These are phyloP conservation scores for Echites panduratus DNA, from an alignment of 257 asterid species.

Conservation along the genomic window DNA sequence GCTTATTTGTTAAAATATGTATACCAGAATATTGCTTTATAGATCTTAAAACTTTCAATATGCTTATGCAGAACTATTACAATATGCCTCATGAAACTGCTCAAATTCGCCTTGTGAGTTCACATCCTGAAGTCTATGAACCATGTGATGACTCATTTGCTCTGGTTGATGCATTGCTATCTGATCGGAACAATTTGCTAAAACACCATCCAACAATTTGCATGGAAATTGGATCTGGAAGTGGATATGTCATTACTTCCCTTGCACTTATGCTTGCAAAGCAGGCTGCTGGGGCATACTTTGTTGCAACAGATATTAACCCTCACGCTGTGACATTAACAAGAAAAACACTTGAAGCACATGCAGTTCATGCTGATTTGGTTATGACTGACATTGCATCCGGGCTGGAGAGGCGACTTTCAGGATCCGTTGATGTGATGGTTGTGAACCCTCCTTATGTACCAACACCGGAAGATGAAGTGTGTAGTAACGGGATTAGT, in stretches of 20 bases:
- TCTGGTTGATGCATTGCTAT: slow-evolving; percentile 85
- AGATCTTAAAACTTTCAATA: neutral
- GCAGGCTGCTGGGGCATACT: slow-evolving; percentile 29
- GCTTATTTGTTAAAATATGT: neutral
- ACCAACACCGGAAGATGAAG: slow-evolving; percentile 96
- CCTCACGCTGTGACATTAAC: slow-evolving; percentile 72
- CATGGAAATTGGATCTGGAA: slow-evolving; percentile 93
- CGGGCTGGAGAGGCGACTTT: slow-evolving; percentile 57
- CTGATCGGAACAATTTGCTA: slow-evolving; percentile 64
- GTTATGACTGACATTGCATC: slow-evolving; percentile 61
- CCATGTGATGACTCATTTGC: slow-evolving; percentile 97
- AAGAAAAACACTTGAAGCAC: slow-evolving; percentile 60
- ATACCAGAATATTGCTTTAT: neutral
- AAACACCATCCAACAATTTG: slow-evolving; percentile 66
- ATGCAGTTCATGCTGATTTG: slow-evolving; percentile 64
- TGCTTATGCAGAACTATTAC: slow-evolving; percentile 24
- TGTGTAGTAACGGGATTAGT: slow-evolving; percentile 66
- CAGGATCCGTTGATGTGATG: slow-evolving; percentile 64
- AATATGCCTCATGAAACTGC: slow-evolving; percentile 56
- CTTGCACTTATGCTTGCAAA: slow-evolving; percentile 66
- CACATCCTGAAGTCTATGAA: slow-evolving; percentile 92
- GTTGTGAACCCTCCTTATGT: slow-evolving; percentile 97
- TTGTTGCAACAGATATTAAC: slow-evolving; percentile 78
- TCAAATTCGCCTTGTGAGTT: slow-evolving; percentile 63
- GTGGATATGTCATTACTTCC: slow-evolving; percentile 85